A percentile compares a stretch with the other conserved stretches of the same genome.
Conservation (phyloP, 192 early-diverging fungal genomes). For the Coemansia reversa region DNA sequence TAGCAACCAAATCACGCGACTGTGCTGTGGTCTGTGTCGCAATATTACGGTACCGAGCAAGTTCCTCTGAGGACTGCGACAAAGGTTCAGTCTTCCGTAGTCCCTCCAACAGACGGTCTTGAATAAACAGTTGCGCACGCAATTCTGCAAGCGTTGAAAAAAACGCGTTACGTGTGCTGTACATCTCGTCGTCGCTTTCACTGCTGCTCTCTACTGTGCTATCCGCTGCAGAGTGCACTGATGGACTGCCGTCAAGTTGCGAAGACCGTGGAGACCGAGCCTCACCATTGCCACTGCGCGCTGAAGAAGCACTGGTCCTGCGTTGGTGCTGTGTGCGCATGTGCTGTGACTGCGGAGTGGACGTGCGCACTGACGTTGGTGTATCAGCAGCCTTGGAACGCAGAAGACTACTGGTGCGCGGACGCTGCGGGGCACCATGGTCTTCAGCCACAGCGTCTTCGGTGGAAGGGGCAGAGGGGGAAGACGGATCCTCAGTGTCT, state of each 20-base stretch:
- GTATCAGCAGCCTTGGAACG: slow-evolving; percentile 14
- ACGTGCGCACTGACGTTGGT: slow-evolving; percentile 8
- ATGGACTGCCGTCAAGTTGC: slow-evolving; percentile 4
- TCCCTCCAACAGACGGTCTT: slow-evolving; percentile 57
- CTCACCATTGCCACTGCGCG: neutral
- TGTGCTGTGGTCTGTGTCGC: slow-evolving; percentile 33
- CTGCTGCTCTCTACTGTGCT: slow-evolving; percentile 36
- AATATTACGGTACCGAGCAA: slow-evolving; percentile 28
- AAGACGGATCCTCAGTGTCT: neutral
- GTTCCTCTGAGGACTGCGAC: slow-evolving; percentile 18
- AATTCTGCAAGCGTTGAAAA: slow-evolving; percentile 54
- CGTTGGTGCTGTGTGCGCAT: too few species aligned
- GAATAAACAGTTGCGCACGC: slow-evolving; percentile 61
- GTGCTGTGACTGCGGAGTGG: slow-evolving; percentile 17
- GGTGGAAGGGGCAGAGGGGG: neutral
- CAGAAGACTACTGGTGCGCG: slow-evolving; percentile 40
- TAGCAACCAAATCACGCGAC: slow-evolving; percentile 21
- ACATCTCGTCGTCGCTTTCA: slow-evolving; percentile 50
- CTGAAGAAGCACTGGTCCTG: slow-evolving; percentile 23
- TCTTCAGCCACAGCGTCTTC: neutral
- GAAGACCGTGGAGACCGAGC: neutral
- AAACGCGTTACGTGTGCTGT: slow-evolving; percentile 52
- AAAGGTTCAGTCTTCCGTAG: slow-evolving; percentile 33
- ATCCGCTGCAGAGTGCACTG: slow-evolving; percentile 9
- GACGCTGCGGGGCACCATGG: slow-evolving; percentile 2